phyloP scores from a whole-genome alignment of 2,329 filamentous ascomycete species.

The Fusarium denticulatum region DNA sequence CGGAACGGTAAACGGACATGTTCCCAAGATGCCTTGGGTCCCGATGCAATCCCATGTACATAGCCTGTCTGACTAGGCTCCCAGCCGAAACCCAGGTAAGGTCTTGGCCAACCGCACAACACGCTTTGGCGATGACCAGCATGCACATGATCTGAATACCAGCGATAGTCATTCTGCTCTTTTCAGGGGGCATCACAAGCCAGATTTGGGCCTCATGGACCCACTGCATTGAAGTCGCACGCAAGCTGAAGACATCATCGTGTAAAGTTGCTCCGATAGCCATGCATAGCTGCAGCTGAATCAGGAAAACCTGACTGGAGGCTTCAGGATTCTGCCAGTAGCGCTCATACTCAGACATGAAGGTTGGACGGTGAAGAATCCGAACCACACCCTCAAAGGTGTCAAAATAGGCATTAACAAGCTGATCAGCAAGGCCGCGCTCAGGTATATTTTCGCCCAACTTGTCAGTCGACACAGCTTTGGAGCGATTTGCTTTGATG shows the following conservation, averaged over 20 bases:
- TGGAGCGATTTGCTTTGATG: conserved; percentile 54
- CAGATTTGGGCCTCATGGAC: conserved; percentile 63
- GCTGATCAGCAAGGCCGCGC: conserved; percentile 56
- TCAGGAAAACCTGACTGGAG: conserved; percentile 56
- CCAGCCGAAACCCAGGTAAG: conserved; percentile 64
- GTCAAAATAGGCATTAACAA: conserved; percentile 64
- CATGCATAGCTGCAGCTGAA: conserved; percentile 65
- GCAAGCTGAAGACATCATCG: conserved; percentile 56
- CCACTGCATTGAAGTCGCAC: conserved; percentile 58
- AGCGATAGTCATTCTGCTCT: conserved; percentile 59
- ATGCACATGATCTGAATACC: conserved; percentile 64
- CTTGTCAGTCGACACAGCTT: conserved; percentile 48
- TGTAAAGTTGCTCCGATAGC: conserved; percentile 61
- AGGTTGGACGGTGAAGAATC: conserved; percentile 67
- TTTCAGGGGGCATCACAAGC: conserved; percentile 58
- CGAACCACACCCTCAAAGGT: conserved; percentile 66
- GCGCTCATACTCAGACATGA: conserved; percentile 62
- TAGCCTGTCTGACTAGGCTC: conserved; percentile 61
- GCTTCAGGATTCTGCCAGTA: conserved; percentile 58
- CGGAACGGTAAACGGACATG: conserved; percentile 59
- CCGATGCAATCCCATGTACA: conserved; percentile 68
- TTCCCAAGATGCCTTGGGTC: conserved; percentile 62
- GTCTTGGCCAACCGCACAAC: conserved; percentile 59
- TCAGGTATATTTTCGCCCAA: conserved; percentile 53
- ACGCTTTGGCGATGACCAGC: conserved; percentile 59